These are phyloP conservation scores for Chaetomium strumarium DNA, from an alignment of 2,329 filamentous ascomycete genomes.

Conservation along the genomic window DNA sequence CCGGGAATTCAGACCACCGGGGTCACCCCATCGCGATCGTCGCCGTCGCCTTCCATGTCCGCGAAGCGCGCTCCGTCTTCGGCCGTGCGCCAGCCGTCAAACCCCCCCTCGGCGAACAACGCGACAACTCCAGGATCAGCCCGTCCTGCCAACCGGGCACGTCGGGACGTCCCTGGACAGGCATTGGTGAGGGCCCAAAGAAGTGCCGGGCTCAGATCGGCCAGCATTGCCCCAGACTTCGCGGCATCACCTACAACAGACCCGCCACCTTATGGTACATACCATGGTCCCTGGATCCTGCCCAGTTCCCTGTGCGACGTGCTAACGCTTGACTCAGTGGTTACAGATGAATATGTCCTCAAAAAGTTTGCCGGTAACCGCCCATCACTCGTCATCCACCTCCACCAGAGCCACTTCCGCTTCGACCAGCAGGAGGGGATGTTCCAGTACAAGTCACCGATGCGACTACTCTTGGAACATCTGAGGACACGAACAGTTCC, in stretches of 20 bases:
- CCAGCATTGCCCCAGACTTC: conserved; percentile 42
- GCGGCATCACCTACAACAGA: conserved; percentile 34
- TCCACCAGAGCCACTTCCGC: conserved; percentile 79
- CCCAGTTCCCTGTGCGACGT: background rate
- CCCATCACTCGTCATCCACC: conserved; percentile 80
- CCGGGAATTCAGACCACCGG: conserved; percentile 63
- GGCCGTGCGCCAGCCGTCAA: conserved; percentile 44
- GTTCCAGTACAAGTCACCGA: conserved; percentile 87
- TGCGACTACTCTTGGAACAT: conserved; percentile 76
- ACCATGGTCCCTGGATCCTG: background rate
- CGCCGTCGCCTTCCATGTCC: conserved; percentile 53
- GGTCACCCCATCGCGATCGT: conserved; percentile 50
- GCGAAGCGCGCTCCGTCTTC: conserved; percentile 46
- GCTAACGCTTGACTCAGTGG: conserved; percentile 20
- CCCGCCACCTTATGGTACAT: conserved; percentile 49
- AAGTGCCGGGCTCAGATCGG: conserved; percentile 45
- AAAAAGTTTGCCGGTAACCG: conserved; percentile 61
- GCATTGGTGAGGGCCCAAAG: conserved; percentile 42
- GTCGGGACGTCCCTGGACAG: conserved; percentile 49
- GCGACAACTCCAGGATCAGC: conserved; percentile 43
- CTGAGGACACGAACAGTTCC: conserved; percentile 71
- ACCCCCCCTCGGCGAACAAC: conserved; percentile 36
- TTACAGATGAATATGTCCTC: conserved; percentile 71
- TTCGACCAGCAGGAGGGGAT: conserved; percentile 93
- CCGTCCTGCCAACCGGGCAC: conserved; percentile 51